These are phyloP conservation scores for Hepatocystis sp. DNA, from an alignment of 169 alveolate species.

Conservation along the genomic window DNA sequence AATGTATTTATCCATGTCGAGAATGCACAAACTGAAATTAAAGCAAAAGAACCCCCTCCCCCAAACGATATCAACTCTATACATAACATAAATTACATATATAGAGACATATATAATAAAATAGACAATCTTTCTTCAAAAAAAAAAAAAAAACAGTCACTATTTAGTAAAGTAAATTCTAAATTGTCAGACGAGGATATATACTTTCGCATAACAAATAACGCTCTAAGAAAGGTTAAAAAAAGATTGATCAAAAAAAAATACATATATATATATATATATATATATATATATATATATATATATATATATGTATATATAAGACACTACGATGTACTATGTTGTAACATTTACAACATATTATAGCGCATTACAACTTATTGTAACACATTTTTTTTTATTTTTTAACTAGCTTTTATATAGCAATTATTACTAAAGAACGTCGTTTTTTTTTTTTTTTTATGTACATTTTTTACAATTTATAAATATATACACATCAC, in stretches of 20 bases:
- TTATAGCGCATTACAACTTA: no score
- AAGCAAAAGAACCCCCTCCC: no score
- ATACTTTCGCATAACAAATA: constrained; percentile 31
- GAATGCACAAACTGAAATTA: constrained; percentile 1
- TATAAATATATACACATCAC: no score
- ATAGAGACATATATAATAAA: constrained; percentile 39
- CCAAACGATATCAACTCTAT: constrained; percentile 32
- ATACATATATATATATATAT: background rate
- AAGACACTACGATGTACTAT: no score
- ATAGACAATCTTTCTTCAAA: constrained; percentile 13
- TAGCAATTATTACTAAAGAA: no score
- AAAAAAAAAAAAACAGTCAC: background rate
- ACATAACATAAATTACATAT: constrained; percentile 51
- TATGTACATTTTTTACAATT: no score
- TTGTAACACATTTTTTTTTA: no score
- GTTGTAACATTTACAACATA: no score
- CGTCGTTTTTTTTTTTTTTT: no score
- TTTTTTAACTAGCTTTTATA: no score
- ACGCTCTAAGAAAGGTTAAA: constrained; percentile 43
- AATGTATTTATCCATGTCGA: constrained; percentile 77
- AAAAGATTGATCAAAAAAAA: background rate
- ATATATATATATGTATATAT: background rate
- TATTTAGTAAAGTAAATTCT: constrained; percentile 25
- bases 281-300: background rate
- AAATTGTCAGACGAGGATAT: constrained; percentile 17